phyloP scores from a whole-genome alignment of 2,329 filamentous ascomycete species.

The Alternaria viburni region DNA sequence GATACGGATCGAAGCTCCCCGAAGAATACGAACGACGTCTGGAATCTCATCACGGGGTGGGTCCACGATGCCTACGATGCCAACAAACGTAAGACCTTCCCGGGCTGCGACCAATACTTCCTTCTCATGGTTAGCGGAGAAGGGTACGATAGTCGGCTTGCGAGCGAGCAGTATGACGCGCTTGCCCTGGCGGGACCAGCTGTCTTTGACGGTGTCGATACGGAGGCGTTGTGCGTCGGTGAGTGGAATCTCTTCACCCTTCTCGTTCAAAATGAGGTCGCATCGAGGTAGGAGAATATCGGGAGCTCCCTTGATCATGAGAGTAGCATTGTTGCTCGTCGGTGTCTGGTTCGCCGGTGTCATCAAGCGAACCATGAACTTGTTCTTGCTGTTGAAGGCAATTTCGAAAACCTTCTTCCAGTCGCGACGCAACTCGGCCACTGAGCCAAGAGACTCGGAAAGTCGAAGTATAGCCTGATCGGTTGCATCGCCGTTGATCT shows the following conservation, averaged over 20 bases:
- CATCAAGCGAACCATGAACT: conserved; percentile 75
- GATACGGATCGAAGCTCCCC: conserved; percentile 74
- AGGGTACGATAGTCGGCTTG: conserved; percentile 57
- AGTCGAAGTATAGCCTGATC: conserved; percentile 77
- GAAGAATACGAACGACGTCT: conserved; percentile 65
- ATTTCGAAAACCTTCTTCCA: conserved; percentile 68
- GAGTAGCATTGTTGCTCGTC: conserved; percentile 45
- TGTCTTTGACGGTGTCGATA: conserved; percentile 68
- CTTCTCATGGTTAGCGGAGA: conserved; percentile 61
- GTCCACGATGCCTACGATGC: conserved; percentile 65
- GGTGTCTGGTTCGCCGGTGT: conserved; percentile 45
- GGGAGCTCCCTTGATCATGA: conserved; percentile 81
- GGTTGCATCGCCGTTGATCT: conserved; percentile 76
- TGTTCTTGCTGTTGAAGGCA: conserved; percentile 83
- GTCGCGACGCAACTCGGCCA: conserved; percentile 64
- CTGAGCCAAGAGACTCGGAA: conserved; percentile 67
- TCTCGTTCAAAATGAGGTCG: conserved; percentile 60
- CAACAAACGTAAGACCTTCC: conserved; percentile 59
- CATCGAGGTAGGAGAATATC: conserved; percentile 74
- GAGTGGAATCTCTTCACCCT: conserved; percentile 61
- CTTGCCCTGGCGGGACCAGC: conserved; percentile 72
- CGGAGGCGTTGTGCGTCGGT: conserved; percentile 52
- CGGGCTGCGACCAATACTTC: conserved; percentile 62
- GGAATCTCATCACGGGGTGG: conserved; percentile 67
- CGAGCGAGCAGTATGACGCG: conserved; percentile 71